A percentile compares a stretch with the other conserved stretches of the same genome.
These are phyloP conservation scores for Arthrinium phaeospermum DNA, from an alignment of 2,329 filamentous ascomycete genomes.

Conservation along the genomic window DNA sequence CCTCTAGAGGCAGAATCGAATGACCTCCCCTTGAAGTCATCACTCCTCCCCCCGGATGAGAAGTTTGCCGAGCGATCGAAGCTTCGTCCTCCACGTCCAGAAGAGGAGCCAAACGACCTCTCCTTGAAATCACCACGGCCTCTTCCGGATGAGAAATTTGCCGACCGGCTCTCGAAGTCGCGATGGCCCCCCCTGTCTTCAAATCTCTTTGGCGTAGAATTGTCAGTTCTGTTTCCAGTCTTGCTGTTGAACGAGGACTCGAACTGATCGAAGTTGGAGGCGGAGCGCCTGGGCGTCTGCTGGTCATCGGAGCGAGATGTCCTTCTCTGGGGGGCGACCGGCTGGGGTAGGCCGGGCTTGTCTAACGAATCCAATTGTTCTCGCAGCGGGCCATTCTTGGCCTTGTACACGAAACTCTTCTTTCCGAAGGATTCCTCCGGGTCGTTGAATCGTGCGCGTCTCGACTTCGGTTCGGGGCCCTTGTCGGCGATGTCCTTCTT, in stretches of 20 bases:
- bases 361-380: constrained; percentile 34
- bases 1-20: not conserved
- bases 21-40: not conserved
- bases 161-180: not conserved
- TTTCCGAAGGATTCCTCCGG: constrained; percentile 57
- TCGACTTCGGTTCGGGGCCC: constrained; percentile 48
- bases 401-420: constrained; percentile 59
- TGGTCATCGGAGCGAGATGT: not conserved
- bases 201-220: not conserved
- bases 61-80: not conserved
- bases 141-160: not conserved
- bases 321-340: not conserved
- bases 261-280: constrained; percentile 1
- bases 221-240: not conserved
- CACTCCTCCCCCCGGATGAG: not conserved
- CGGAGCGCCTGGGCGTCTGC: not conserved
- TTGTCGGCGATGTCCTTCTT: constrained; percentile 58
- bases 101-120: not conserved
- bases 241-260: constrained; percentile 4
- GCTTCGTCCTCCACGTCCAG: not conserved
- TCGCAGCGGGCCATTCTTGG: constrained; percentile 52
- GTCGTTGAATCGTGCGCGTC: constrained; percentile 59
- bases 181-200: not conserved
- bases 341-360: not conserved
- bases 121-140: not conserved